These are phyloP conservation scores for Ogataea haglerorum DNA, from an alignment of 805 yeast species.

Conservation along the genomic window DNA sequence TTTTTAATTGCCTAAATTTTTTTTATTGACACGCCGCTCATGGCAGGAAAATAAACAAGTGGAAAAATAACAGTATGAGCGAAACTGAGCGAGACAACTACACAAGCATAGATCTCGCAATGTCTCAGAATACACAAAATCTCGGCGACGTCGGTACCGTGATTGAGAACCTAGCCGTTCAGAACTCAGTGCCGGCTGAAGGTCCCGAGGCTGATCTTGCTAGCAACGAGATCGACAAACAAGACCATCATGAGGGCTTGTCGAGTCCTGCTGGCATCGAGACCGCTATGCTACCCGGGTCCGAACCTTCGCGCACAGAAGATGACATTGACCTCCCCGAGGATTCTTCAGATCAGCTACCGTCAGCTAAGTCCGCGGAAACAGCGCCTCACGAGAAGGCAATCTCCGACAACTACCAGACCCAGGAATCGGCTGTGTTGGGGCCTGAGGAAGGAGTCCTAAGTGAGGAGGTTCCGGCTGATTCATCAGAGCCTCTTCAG, in stretches of 20 bases:
- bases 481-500: too few species aligned
- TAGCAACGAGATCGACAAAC: neutral
- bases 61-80: conserved; percentile 5
- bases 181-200: neutral
- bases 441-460: too few species aligned
- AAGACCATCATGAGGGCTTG: neutral
- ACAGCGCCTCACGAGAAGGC: neutral
- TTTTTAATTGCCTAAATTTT: conserved; percentile 9
- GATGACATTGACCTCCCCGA: too few species aligned
- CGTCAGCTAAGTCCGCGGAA: neutral
- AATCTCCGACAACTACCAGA: neutral
- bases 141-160: neutral
- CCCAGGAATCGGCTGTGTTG: too few species aligned
- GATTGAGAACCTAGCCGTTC: neutral
- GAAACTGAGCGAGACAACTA: conserved; percentile 3
- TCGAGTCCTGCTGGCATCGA: neutral
- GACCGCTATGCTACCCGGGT: too few species aligned
- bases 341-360: neutral
- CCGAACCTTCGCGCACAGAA: too few species aligned
- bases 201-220: neutral
- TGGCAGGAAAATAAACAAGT: conserved; percentile 10
- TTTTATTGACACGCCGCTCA: conserved; percentile 9
- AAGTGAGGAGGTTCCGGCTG: too few species aligned
- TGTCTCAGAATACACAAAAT: neutral
- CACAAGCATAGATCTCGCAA: neutral